These are phyloP conservation scores for Podospora conica DNA, from an alignment of 495 filamentous ascomycete genomes.

Conservation along the genomic window DNA sequence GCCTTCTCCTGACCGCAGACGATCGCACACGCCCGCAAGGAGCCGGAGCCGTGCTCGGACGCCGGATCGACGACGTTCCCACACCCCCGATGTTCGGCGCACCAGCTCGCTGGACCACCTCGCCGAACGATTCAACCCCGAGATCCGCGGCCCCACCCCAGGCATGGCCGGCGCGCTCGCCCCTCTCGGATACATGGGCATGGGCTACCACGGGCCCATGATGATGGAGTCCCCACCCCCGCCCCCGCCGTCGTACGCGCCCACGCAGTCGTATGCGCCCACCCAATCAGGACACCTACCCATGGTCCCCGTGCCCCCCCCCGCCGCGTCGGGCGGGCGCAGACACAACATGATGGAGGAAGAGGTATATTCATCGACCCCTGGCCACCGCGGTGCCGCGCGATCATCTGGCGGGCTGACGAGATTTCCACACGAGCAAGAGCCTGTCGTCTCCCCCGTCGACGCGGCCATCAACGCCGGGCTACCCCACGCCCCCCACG, in stretches of 20 bases:
- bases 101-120: constrained; percentile 40
- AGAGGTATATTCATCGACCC: constrained; percentile 28
- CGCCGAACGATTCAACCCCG: constrained; percentile 40
- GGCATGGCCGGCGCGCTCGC: constrained; percentile 13
- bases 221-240: constrained; percentile 19
- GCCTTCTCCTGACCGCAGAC: constrained; percentile 15
- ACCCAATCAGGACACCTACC: constrained; percentile 21
- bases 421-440: constrained; percentile 10
- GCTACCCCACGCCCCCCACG: constrained; percentile 23
- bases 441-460: background rate
- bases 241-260: constrained; percentile 23
- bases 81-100: constrained; percentile 18
- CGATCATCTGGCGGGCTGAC: constrained; percentile 13
- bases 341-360: constrained; percentile 38
- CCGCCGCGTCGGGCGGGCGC: constrained; percentile 24
- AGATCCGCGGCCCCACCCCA: constrained; percentile 21
- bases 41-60: constrained; percentile 16
- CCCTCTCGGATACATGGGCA: constrained; percentile 18
- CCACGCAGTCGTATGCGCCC: constrained; percentile 10
- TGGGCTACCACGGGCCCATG: constrained; percentile 19
- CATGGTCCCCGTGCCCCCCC: constrained; percentile 24
- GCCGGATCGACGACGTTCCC: constrained; percentile 20
- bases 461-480: constrained; percentile 8
- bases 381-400: constrained; percentile 11
- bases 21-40: constrained; percentile 18